Evolutionary conservation across 2,329 filamentous ascomycete species (phyloP).

Genomic region (Colletotrichum higginsianum): DNA sequence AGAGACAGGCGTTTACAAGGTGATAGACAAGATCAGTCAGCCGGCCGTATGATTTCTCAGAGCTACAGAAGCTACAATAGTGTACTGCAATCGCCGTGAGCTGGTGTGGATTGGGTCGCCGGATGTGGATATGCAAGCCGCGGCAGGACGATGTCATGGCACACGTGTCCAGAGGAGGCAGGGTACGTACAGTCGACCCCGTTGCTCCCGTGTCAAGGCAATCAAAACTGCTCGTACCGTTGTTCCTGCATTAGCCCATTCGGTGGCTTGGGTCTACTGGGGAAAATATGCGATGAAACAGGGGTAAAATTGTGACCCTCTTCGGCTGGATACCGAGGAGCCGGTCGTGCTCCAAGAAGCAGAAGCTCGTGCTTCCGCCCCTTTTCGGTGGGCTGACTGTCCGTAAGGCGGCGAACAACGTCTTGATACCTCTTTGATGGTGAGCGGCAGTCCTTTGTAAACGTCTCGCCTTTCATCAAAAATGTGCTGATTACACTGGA

Average conservation of each 20-base stretch:
- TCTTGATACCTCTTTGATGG: not conserved
- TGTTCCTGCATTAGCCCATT: conserved; percentile 43
- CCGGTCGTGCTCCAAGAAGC: conserved; percentile 28
- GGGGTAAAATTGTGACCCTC: conserved; percentile 42
- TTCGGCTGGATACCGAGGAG: conserved; percentile 41
- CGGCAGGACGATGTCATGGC: conserved; percentile 35
- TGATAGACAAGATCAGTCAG: not conserved
- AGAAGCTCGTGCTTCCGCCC: conserved; percentile 36
- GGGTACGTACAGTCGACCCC: conserved; percentile 20
- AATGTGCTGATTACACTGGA: not conserved
- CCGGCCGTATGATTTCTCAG: too few relatives aligned
- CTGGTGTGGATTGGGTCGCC: not conserved
- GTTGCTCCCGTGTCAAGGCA: conserved; percentile 14
- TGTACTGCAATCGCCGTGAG: not conserved
- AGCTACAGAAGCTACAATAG: not conserved
- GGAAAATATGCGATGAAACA: conserved; percentile 42
- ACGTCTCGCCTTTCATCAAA: not conserved
- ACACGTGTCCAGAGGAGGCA: conserved; percentile 31
- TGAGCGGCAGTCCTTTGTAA: not conserved
- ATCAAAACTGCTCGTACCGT: conserved; percentile 38
- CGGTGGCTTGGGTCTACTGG: conserved; percentile 38
- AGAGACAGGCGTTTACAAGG: conserved; percentile 1
- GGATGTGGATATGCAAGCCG: not conserved
- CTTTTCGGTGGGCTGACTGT: not conserved
- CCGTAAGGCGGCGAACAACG: not conserved